A percentile compares a stretch with the other conserved stretches of the same genome.
These are phyloP conservation scores for Epichloe uncinata DNA, from an alignment of 2,329 filamentous ascomycete genomes.

Conservation along the genomic window DNA sequence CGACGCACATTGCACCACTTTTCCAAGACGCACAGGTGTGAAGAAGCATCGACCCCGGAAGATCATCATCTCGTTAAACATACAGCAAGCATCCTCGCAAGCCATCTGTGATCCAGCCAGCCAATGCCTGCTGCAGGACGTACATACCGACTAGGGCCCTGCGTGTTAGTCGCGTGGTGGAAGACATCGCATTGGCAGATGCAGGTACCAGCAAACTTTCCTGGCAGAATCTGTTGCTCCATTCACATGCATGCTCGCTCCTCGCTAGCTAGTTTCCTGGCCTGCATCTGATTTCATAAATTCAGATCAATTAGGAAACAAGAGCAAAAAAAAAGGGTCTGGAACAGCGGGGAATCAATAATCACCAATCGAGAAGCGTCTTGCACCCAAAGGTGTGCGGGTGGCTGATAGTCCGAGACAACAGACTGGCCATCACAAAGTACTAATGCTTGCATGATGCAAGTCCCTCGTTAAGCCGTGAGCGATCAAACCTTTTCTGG, in stretches of 20 bases:
- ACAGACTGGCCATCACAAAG: too few relatives aligned
- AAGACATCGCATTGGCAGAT: neutral
- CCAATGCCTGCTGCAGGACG: neutral
- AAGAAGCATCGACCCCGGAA: neutral
- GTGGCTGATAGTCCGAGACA: neutral
- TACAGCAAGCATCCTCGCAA: neutral
- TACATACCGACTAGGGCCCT: neutral
- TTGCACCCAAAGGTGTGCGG: neutral
- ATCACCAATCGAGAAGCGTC: neutral
- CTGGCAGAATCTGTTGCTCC: neutral
- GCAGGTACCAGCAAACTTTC: constrained; percentile 2
- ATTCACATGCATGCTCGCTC: neutral
- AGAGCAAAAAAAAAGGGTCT: too few relatives aligned
- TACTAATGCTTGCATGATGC: too few relatives aligned
- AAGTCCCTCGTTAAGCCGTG: neutral
- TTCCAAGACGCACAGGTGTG: neutral
- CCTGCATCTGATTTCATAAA: neutral
- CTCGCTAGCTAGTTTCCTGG: neutral
- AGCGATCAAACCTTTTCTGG: neutral
- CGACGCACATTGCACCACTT: neutral
- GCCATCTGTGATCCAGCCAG: neutral
- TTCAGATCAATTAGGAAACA: too few relatives aligned
- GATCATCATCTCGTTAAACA: neutral
- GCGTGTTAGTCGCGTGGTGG: neutral
- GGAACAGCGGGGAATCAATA: neutral